These are phyloP conservation scores for Borovskyia barvae DNA, from an alignment of 208 protist species.

Conservation along the genomic window DNA sequence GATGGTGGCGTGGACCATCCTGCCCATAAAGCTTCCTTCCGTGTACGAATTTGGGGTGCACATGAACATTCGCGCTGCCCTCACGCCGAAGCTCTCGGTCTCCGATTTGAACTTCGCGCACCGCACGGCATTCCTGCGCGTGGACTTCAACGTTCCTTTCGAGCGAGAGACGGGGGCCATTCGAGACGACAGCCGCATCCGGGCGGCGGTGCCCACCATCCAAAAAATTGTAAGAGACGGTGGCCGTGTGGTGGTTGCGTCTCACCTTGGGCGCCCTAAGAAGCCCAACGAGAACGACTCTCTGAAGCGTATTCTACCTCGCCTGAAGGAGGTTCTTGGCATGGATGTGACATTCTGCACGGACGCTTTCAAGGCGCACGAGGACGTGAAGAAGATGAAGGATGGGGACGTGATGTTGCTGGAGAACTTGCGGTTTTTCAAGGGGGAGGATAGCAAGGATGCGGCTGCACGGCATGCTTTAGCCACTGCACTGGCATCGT, in stretches of 20 bases:
- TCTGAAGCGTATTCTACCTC: constrained; percentile 89
- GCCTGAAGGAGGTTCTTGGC: constrained; percentile 89
- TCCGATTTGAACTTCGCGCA: constrained; percentile 85
- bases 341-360: constrained; percentile 56
- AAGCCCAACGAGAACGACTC: constrained; percentile 91
- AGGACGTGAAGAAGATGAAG: constrained; percentile 67
- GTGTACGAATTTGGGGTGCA: constrained; percentile 89
- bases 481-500: constrained; percentile 88
- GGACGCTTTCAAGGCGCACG: constrained; percentile 49
- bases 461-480: constrained; percentile 59
- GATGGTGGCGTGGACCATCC: constrained; percentile 85
- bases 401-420: constrained; percentile 96
- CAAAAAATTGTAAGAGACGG: constrained; percentile 93
- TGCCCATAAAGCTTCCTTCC: constrained; percentile 69
- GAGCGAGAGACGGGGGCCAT: constrained; percentile 90
- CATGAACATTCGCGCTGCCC: constrained; percentile 83
- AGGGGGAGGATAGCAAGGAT: constrained; percentile 97
- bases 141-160: constrained; percentile 99
- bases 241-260: constrained; percentile 91
- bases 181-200: constrained; percentile 95
- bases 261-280: constrained; percentile 98
- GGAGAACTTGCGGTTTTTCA: constrained; percentile 99
- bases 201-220: constrained; percentile 96
- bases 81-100: constrained; percentile 87
- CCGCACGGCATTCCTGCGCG: constrained; percentile 95